phyloP scores from a whole-genome alignment of 176 grass and related monocot species.

The Musa acuminata region DNA sequence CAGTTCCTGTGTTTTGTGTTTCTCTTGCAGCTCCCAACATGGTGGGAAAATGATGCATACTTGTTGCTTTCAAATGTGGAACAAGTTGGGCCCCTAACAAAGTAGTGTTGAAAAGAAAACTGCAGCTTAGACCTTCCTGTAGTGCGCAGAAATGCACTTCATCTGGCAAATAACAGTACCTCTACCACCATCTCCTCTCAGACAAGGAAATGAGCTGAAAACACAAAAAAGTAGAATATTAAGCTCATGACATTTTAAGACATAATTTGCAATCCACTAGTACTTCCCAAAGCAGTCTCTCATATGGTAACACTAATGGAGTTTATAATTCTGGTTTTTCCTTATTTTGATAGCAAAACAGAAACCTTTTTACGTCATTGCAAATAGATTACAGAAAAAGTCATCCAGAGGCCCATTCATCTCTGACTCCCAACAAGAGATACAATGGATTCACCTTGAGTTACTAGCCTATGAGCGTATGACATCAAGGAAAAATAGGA shows the following conservation, averaged over 20 bases:
- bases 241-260: not conserved
- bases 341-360: not conserved
- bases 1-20: too few relatives aligned
- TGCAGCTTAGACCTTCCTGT: not conserved
- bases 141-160: not conserved
- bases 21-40: too few relatives aligned
- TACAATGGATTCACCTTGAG: too few relatives aligned
- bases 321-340: not conserved
- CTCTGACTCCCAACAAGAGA: too few relatives aligned
- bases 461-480: too few relatives aligned
- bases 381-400: too few relatives aligned
- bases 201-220: conserved; percentile 95
- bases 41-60: too few relatives aligned
- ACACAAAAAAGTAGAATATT: conserved; percentile 12
- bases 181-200: conserved; percentile 32
- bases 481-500: too few relatives aligned
- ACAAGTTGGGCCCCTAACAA: too few relatives aligned
- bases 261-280: not conserved
- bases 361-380: too few relatives aligned
- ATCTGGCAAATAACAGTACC: not conserved
- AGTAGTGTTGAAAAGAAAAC: not conserved
- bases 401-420: too few relatives aligned
- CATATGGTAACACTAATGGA: not conserved
- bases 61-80: too few relatives aligned
- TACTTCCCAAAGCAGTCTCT: not conserved